A percentile compares a stretch with the other conserved stretches of the same genome.
phyloP scores from a whole-genome alignment of 805 yeast genomes.

The Ogataea pilisensis region DNA sequence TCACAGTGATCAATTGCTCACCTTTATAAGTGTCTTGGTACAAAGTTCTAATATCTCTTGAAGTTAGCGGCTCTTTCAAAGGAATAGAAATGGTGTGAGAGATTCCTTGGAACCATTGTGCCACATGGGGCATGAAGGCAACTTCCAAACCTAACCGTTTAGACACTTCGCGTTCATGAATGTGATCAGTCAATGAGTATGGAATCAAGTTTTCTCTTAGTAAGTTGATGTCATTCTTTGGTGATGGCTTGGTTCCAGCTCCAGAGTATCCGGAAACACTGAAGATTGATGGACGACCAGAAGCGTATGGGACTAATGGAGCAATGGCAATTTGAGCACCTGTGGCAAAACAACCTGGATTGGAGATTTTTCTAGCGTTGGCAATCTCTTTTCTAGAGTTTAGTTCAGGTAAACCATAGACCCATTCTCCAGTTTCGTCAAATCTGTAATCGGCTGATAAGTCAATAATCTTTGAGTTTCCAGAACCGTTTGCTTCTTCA shows the following conservation, averaged over 20 bases:
- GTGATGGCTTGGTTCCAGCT: conserved; percentile 98
- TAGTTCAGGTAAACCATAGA: conserved; percentile 93
- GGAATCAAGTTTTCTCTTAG: conserved; percentile 86
- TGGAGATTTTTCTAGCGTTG: conserved; percentile 75
- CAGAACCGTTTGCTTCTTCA: conserved; percentile 49
- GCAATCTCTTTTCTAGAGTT: conserved; percentile 63
- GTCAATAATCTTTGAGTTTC: conserved; percentile 81
- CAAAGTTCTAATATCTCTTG: conserved; percentile 78
- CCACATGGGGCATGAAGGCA: conserved; percentile 96
- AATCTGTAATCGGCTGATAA: conserved; percentile 95
- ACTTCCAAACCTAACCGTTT: conserved; percentile 70
- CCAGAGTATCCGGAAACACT: conserved; percentile 99
- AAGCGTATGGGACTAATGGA: conserved; percentile 67
- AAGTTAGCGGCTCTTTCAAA: conserved; percentile 62
- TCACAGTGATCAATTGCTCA: conserved; percentile 78
- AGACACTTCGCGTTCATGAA: conserved; percentile 93
- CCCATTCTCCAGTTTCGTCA: conserved; percentile 85
- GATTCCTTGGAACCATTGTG: conserved; percentile 99
- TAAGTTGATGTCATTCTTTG: conserved; percentile 79
- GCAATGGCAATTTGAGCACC: conserved; percentile 92
- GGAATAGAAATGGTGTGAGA: conserved; percentile 90
- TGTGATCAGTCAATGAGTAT: conserved; percentile 92
- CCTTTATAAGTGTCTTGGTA: conserved; percentile 86
- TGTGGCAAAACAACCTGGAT: conserved; percentile 99
- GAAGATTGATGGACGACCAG: conserved; percentile 78